Base-by-base conservation (phyloP, 2,329 filamentous ascomycete genomes). In the Cytospora piceicola region DNA sequence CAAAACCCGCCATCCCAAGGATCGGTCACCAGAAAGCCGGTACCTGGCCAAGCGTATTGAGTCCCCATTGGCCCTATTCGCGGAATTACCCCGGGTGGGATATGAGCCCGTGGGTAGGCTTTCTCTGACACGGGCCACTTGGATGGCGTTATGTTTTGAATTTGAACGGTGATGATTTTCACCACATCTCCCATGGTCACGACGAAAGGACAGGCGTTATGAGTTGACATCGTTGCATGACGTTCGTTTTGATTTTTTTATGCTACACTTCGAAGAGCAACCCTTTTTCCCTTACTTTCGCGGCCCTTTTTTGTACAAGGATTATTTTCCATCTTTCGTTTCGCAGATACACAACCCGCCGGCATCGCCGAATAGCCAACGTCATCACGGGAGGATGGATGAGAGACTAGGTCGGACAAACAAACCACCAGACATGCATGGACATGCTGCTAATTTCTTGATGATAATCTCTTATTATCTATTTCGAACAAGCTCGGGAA, bases 11-110 rank as follows among this genome's bases (percentile, higher is more conserved):
- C 76, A 63, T 73, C 77, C 49, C 74, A 79, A 34, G 80, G 78
- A 51, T 76, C 81, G 30, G 78, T 85, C 66, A 79, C 76, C 70
- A 81, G 84, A 63, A 87, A 88, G 74, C 83, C 85, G 30, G 81
- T 88, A 51, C 83, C 84, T 7, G 83, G 83, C 42, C 83, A 85
- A 73, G 83, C 83, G 4, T 82, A 81, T 64, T 84, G 71, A 69
- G 58, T 30, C 6, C 58, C 17, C 46, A 46, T 8, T 27, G n/a
- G 29, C 22, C 24, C 8, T 49, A 59, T 2, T 7, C 55, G 51
- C 27, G 14, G 14, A 12, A 3, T 24, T 24, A 49, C 42, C 8
- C 4, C 27, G 12, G 61, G 29, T 20, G 36, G 39, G 15, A 49
- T 29, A 42, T 53, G 27, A 63, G 34, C n/a, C 39, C 42, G 17